Conservation (phyloP, 73 alveolate species). For the Paramecium sexaurelia region DNA sequence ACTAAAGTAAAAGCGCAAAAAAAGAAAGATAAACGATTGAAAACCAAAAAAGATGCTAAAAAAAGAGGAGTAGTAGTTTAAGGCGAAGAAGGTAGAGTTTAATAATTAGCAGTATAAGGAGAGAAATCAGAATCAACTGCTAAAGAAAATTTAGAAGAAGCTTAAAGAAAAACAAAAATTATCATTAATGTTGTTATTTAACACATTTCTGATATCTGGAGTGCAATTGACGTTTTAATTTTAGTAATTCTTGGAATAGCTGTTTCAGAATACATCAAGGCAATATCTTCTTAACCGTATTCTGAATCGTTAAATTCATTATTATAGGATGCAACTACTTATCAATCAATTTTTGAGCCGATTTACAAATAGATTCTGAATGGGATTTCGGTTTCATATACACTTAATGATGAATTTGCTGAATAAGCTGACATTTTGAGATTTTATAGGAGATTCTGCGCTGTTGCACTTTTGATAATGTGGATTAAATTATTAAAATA, state of each 20-base stretch:
- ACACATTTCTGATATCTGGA: conserved; percentile 28
- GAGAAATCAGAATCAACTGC: neutral
- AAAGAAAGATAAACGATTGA: neutral
- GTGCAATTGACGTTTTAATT: conserved; percentile 14
- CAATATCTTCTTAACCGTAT: neutral
- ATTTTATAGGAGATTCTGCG: conserved; percentile 9
- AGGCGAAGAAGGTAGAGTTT: neutral
- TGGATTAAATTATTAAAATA: conserved; percentile 23
- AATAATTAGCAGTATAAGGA: neutral
- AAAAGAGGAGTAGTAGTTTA: neutral
- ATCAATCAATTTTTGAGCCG: neutral
- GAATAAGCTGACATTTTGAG: neutral
- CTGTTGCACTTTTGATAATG: conserved; percentile 27
- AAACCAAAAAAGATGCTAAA: neutral
- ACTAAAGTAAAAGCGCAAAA: neutral
- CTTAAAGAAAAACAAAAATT: neutral
- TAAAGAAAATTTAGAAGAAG: neutral
- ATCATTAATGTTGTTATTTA: neutral
- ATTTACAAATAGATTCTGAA: neutral
- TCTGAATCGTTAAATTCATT: neutral
- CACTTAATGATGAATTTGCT: neutral
- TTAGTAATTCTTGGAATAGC: conserved; percentile 3
- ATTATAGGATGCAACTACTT: neutral
- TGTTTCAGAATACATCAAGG: neutral
- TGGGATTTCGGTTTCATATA: neutral